Percentiles rank a stretch among this genome's conserved stretches.
Conservation (phyloP, 1,284 basidiomycete species). For the Puccinia novopanici region DNA sequence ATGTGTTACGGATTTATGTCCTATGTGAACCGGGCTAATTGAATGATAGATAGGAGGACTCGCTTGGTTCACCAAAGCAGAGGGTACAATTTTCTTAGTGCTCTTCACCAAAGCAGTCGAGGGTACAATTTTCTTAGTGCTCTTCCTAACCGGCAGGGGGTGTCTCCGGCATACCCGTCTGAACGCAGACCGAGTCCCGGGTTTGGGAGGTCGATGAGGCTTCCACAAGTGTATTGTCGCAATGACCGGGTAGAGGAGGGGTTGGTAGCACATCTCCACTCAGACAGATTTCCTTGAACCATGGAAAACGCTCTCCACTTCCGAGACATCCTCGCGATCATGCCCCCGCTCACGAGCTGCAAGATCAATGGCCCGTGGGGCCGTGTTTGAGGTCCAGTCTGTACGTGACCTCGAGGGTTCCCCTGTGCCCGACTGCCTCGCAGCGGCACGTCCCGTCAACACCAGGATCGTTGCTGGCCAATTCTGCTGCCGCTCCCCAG, state of each 20-base stretch:
- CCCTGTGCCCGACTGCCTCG: not conserved
- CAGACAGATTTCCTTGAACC: not conserved
- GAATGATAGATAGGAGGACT: too few relatives aligned
- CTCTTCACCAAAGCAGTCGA: too few relatives aligned
- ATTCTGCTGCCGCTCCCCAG: not conserved
- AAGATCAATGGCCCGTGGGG: not conserved
- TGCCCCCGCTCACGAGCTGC: not conserved
- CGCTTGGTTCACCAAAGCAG: too few relatives aligned
- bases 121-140: too few relatives aligned
- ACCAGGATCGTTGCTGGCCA: not conserved
- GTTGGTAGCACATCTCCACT: not conserved
- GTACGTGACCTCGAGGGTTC: conserved; percentile 20
- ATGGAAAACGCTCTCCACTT: not conserved
- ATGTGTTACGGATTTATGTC: too few relatives aligned
- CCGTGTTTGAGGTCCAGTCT: not conserved
- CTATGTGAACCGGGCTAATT: too few relatives aligned
- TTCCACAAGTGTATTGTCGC: not conserved
- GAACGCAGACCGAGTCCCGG: too few relatives aligned
- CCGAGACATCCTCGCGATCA: not conserved
- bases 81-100: too few relatives aligned
- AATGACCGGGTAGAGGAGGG: not conserved
- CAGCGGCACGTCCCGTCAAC: not conserved
- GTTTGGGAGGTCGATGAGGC: not conserved
- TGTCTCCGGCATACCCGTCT: too few relatives aligned
- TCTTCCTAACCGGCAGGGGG: too few relatives aligned